phyloP scores from a whole-genome alignment of 352 stramenopile species.

The Globisporangium rhizosaccharum region DNA sequence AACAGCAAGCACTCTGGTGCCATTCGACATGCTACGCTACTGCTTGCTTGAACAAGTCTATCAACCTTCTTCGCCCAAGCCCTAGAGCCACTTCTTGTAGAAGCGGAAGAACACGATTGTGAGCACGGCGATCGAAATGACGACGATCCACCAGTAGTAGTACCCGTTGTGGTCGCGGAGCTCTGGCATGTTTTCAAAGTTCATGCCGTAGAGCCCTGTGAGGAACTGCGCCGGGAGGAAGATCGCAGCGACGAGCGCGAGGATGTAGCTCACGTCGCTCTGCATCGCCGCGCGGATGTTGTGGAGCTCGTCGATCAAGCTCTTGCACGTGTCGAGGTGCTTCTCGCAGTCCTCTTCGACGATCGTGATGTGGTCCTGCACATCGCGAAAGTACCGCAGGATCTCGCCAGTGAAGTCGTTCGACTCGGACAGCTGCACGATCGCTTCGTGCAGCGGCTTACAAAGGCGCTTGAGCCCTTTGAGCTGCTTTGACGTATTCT shows the following conservation, averaged over 20 bases:
- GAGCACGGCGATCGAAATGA: conserved; percentile 35
- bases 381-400: conserved; percentile 74
- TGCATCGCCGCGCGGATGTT: conserved; percentile 58
- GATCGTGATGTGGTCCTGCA: conserved; percentile 81
- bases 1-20: not conserved
- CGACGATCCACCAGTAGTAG: conserved; percentile 69
- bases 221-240: conserved; percentile 85
- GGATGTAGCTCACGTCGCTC: conserved; percentile 72
- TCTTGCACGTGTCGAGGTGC: conserved; percentile 63
- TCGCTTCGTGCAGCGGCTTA: conserved; percentile 68
- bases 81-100: conserved; percentile 71
- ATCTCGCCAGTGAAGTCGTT: conserved; percentile 70
- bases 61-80: not conserved
- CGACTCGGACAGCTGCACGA: conserved; percentile 62
- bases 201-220: conserved; percentile 87
- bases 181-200: conserved; percentile 86
- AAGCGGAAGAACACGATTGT: conserved; percentile 63
- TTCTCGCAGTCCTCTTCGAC: conserved; percentile 79
- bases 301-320: conserved; percentile 62
- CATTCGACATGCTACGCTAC: not conserved
- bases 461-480: conserved; percentile 70
- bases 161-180: conserved; percentile 74
- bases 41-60: not conserved
- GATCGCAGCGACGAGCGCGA: conserved; percentile 77
- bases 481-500: conserved; percentile 60